Base-by-base conservation (phyloP, 208 protist species). In the Wallacemonas collosoma region DNA sequence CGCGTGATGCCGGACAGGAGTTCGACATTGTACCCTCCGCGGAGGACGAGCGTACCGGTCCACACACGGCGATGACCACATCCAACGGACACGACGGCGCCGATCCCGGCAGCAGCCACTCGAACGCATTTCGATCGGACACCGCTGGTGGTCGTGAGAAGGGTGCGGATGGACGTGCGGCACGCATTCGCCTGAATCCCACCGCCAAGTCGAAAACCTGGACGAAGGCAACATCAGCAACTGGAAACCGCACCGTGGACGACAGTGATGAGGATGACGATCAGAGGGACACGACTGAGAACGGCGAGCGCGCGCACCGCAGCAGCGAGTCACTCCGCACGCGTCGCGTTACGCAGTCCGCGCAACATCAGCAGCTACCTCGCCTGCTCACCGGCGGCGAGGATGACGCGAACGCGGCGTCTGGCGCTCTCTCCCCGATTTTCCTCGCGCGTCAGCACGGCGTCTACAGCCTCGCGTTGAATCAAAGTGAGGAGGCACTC, bases 401-500 rank as follows among this genome's bases (percentile, higher is more conserved):
- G 17, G 26, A 62, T 35, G 48, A 57, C 39, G 76, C 26, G 26
- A 26, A 75, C 26, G 17, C 50, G 35, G 57, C 55, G 41, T 55
- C 14, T 51, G 58, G 15, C 41, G 71, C 56, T 43, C 58, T 48
- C 69, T 47, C 63, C 1, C 35, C 61, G 4, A 65, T 26, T 4
- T 11, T 38, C n/a, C 43, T 17, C 15, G 54, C 44, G 48, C 62
- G 53, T 26, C 70, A 71, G 53, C 78, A 80, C 77, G 83, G 77
- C 48, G 80, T 95, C 12, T 68, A 81, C 4, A 75, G 72, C 62
- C 41, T 95, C 54, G 83, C 87, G 36, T 79, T 95, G 54, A 83
- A 95, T 71, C 77, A 91, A 61, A 65, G 76, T 9, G 90, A 93
- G 71, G 81, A 91, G 68, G 83, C 73, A 7, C 77, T 95, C 54